phyloP scores from a whole-genome alignment of 2,329 filamentous ascomycete species.

The Calycina marina region DNA sequence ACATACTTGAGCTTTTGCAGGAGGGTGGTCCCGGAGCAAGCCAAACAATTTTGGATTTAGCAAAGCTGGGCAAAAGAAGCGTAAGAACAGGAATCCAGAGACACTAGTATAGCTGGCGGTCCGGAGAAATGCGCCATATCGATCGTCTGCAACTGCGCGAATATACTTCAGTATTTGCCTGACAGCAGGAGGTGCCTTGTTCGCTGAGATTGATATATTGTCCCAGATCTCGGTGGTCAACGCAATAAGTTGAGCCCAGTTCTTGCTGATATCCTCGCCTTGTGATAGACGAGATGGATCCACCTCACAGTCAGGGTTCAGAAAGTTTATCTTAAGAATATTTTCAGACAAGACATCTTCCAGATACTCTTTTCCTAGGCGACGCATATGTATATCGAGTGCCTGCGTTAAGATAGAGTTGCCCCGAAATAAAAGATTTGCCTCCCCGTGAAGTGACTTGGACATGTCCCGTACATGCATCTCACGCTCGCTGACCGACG shows the following conservation, averaged over 20 bases:
- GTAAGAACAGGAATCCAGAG: slow-evolving; percentile 83
- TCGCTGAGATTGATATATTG: slow-evolving; percentile 61
- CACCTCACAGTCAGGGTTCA: slow-evolving; percentile 86
- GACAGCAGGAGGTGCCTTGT: slow-evolving; percentile 65
- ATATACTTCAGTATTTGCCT: slow-evolving; percentile 82
- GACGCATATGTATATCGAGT: slow-evolving; percentile 89
- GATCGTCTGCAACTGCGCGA: slow-evolving; percentile 80
- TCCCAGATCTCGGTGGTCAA: slow-evolving; percentile 78
- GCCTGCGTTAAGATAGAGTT: slow-evolving; percentile 91
- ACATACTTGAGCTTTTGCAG: slow-evolving; percentile 47
- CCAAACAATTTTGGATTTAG: slow-evolving; percentile 90
- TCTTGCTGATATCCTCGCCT: slow-evolving; percentile 60
- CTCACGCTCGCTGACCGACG: slow-evolving; percentile 50
- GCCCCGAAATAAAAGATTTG: slow-evolving; percentile 86
- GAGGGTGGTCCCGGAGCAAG: slow-evolving; percentile 68
- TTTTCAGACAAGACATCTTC: slow-evolving; percentile 78
- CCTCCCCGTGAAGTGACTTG: slow-evolving; percentile 69
- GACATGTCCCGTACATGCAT: slow-evolving; percentile 62
- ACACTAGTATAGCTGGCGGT: slow-evolving; percentile 89
- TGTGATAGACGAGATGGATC: slow-evolving; percentile 67
- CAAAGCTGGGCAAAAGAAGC: slow-evolving; percentile 94
- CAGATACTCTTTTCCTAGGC: slow-evolving; percentile 82
- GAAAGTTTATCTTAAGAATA: slow-evolving; percentile 76
- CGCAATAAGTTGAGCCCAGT: slow-evolving; percentile 65
- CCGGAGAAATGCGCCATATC: slow-evolving; percentile 82